Conservation (phyloP, 2,329 filamentous ascomycete genomes). For the Fusarium sp. region DNA sequence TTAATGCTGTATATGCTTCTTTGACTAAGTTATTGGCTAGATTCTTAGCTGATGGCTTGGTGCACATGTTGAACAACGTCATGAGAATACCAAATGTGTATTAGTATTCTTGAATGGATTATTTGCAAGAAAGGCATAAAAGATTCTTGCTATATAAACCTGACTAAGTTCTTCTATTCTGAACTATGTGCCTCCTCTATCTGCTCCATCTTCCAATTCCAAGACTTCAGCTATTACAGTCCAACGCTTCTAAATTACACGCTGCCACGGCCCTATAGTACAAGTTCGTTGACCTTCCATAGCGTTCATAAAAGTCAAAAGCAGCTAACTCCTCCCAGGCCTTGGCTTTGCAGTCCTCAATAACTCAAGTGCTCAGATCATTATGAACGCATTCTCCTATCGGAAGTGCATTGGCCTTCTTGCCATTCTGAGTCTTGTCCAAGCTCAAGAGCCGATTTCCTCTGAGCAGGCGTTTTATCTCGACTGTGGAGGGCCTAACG, state of each 20-base stretch:
- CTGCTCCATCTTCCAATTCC: background rate
- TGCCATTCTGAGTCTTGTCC: background rate
- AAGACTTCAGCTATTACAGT: background rate
- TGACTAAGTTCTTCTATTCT: rapidly evolving
- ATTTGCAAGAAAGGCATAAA: too few relatives aligned
- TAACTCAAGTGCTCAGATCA: background rate
- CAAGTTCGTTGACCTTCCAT: background rate
- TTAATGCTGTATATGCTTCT: background rate
- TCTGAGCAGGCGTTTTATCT: background rate
- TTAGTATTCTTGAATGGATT: background rate
- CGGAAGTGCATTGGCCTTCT: background rate
- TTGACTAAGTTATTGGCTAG: background rate
- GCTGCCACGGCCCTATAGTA: background rate
- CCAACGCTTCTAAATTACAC: background rate
- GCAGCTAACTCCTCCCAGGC: background rate
- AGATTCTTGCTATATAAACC: background rate
- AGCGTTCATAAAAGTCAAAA: background rate
- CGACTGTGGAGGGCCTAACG: background rate
- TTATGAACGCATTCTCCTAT: background rate
- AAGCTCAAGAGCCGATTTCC: background rate
- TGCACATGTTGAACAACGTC: background rate
- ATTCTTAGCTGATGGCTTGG: background rate
- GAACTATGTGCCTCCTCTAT: too few relatives aligned
- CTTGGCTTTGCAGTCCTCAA: rapidly evolving
- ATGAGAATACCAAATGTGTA: background rate